These are phyloP conservation scores for Quercus wislizeni DNA, from an alignment of 306 rosid genomes.

Conservation along the genomic window DNA sequence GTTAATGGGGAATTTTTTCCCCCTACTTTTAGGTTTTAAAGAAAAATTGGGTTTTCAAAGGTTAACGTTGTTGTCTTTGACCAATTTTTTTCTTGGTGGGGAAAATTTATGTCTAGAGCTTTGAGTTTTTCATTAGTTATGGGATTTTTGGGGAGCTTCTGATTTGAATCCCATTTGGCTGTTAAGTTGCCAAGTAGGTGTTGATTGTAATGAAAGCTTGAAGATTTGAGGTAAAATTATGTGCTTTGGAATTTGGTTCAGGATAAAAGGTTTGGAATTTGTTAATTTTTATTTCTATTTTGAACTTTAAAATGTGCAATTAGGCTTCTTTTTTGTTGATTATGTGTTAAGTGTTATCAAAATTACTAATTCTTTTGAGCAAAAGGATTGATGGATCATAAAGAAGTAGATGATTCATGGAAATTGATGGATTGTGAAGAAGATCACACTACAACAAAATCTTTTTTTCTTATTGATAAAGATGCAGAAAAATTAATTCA, in stretches of 20 bases:
- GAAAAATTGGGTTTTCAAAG: neutral
- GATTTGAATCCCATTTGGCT: constrained; percentile 10
- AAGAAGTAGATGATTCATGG: too few species aligned
- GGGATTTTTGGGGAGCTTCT: neutral
- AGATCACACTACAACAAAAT: too few species aligned
- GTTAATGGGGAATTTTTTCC: too few species aligned
- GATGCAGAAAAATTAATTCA: too few species aligned
- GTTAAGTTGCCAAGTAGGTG: constrained; percentile 6
- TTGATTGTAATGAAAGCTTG: neutral
- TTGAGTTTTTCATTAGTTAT: neutral
- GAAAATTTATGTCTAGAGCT: constrained; percentile 16
- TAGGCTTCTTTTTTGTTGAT: too few species aligned
- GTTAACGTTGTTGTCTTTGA: neutral
- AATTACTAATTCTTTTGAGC: too few species aligned
- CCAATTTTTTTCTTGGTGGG: neutral
- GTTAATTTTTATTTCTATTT: too few species aligned
- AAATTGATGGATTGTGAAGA: too few species aligned
- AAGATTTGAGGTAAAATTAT: constrained; percentile 5
- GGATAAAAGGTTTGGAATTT: neutral
- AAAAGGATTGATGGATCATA: too few species aligned
- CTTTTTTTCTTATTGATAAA: too few species aligned
- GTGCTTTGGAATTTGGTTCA: neutral
- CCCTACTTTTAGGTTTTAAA: neutral
- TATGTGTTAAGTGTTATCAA: too few species aligned
- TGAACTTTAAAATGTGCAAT: too few species aligned